Evolutionary conservation across 2,329 filamentous ascomycete genomes (phyloP).

Genomic region (Kalaharituber pfeilii): DNA sequence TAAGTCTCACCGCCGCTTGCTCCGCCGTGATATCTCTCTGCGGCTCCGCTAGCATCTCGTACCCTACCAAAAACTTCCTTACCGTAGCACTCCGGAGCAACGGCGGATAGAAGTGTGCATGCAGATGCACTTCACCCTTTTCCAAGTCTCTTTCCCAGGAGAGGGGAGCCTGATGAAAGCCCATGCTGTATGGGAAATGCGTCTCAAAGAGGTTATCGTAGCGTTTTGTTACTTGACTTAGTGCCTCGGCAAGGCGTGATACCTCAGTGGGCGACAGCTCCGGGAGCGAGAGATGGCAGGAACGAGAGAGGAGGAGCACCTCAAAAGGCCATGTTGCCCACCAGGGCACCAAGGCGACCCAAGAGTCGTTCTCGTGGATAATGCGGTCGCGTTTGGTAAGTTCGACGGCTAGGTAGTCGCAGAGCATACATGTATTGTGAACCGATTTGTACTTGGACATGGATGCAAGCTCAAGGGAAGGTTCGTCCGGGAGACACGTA

Average conservation of each 20-base stretch:
- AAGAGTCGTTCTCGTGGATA: conserved; percentile 71
- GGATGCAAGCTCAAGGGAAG: conserved; percentile 57
- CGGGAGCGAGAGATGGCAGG: conserved; percentile 67
- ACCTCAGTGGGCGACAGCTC: conserved; percentile 61
- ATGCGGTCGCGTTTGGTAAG: conserved; percentile 64
- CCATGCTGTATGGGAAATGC: conserved; percentile 91
- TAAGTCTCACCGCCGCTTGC: conserved; percentile 66
- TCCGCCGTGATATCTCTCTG: conserved; percentile 96
- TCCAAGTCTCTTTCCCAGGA: conserved; percentile 66
- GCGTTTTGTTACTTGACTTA: conserved; percentile 72
- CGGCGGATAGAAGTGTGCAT: conserved; percentile 96
- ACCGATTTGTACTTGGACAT: conserved; percentile 60
- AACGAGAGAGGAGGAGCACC: conserved; percentile 70
- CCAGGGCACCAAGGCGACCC: conserved; percentile 85
- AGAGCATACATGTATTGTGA: conserved; percentile 56
- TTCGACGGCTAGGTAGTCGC: conserved; percentile 75
- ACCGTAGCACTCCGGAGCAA: conserved; percentile 83
- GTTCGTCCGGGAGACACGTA: conserved; percentile 78
- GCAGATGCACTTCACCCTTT: conserved; percentile 72
- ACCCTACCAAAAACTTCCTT: conserved; percentile 89
- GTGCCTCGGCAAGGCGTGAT: conserved; percentile 57
- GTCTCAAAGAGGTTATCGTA: conserved; percentile 98
- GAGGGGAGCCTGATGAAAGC: conserved; percentile 86
- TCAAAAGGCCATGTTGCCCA: conserved; percentile 98
- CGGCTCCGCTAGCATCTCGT: conserved; percentile 93